Evolutionary conservation across 345 rosid genomes (phyloP), one percentile per base, ranked within the genome.

Genomic region (Camelina sativa): DNA sequence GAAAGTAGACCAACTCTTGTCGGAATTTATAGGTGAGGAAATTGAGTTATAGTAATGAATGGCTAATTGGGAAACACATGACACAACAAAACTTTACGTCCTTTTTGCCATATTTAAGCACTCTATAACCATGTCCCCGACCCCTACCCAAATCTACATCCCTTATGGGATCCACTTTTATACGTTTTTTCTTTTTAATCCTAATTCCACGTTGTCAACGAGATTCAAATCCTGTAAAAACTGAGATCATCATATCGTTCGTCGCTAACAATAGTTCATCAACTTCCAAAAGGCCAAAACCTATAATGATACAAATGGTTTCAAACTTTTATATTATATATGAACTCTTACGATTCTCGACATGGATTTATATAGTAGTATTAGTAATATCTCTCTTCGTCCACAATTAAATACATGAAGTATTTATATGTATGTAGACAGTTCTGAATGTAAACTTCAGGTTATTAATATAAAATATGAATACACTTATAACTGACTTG

Each of bases 21-120:
- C 80, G 65, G 75, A 55, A 41, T 16, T 53, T 55, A 20, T 55
- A 69, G 80, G 34, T 70, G 66, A 62, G 69, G 57, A 76, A 53
- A 61, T 32, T 41, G 41, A 76, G 46, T 56, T 7, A 40, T 17
- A 57, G 46, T 70, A 76, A 56, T 69, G 71, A 76, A 64, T 56
- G 72, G 76, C 55, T 70, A 56, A 70, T 17, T 64, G 67, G 66
- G 67, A 63, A 70, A 76, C 80, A 76, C 80, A 76, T 76, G 80
- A 76, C 76, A 46, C 71, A 32, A 76, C 80, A 76, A 28, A 76
- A 70, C 67, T 47, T 64, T 37, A 76, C 41, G 80, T 76, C 80
- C 47, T 65, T 76, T 70, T 76, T 76, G 80, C 67, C 64, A 76
- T 63, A 76, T 76, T 70, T 56, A 69, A 23, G 47, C 60, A 62